These are phyloP conservation scores for Lanmaoa rubissima DNA, from an alignment of 768 basidiomycete species.

Conservation along the genomic window DNA sequence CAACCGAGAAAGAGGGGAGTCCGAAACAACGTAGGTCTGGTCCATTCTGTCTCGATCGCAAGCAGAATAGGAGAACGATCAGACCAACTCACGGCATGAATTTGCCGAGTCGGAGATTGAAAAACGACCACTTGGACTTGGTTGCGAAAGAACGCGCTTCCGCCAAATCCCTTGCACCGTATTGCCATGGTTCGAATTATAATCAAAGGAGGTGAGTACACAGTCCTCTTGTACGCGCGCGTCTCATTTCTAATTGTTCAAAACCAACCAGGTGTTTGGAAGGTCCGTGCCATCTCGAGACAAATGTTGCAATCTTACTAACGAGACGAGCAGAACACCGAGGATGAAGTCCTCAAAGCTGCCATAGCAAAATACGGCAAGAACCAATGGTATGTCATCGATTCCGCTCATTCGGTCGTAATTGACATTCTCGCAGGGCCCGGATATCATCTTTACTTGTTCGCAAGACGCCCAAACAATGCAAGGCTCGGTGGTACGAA, in stretches of 20 bases:
- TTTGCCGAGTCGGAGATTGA: constrained; percentile 21
- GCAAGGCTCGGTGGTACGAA: constrained; percentile 99
- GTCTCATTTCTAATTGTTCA: not conserved
- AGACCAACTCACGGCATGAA: not conserved
- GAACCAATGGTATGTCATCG: constrained; percentile 73
- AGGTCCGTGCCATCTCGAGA: constrained; percentile 43
- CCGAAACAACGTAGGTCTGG: not conserved
- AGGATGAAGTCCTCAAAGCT: constrained; percentile 98
- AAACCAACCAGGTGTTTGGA: constrained; percentile 66
- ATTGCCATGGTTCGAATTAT: constrained; percentile 78
- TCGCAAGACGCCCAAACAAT: constrained; percentile 98
- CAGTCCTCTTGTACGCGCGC: not conserved
- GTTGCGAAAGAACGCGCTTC: not conserved
- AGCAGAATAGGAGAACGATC: constrained; percentile 14
- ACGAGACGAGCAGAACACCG: constrained; percentile 66
- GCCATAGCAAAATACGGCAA: constrained; percentile 98
- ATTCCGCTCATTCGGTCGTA: not conserved
- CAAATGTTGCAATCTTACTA: not conserved
- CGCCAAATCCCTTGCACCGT: not conserved
- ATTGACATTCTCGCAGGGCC: constrained; percentile 54
- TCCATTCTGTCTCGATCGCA: not conserved
- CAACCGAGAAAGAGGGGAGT: not conserved
- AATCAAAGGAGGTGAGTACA: constrained; percentile 76
- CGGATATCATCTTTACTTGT: constrained; percentile 97
- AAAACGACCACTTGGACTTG: not conserved